Conservation (phyloP, 108 stramenopile species). For the Skeletonema costatum region DNA sequence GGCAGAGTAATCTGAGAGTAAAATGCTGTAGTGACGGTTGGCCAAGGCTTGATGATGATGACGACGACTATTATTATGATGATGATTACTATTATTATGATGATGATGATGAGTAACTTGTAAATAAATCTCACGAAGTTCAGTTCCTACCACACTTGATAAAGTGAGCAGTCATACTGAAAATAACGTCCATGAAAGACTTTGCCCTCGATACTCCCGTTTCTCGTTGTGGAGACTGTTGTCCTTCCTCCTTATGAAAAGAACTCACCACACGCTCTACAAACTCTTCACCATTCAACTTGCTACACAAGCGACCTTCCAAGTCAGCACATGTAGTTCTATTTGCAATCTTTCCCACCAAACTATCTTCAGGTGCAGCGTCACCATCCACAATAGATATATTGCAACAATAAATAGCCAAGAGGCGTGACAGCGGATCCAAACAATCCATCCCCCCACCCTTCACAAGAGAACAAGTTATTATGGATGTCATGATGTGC, state of each 20-base stretch:
- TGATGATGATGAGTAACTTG: no score
- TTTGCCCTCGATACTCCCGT: neutral
- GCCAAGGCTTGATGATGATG: conserved; percentile 7
- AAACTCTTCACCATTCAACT: conserved; percentile 9
- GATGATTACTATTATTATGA: no score
- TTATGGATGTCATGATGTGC: conserved; percentile 19
- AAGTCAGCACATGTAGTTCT: conserved; percentile 1
- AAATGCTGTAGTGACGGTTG: conserved; percentile 39
- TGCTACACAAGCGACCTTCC: neutral
- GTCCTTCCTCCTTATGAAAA: neutral
- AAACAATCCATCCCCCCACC: conserved; percentile 14
- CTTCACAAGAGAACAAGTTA: conserved; percentile 4
- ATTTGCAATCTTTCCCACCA: neutral
- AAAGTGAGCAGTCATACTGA: conserved; percentile 14
- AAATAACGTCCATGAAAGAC: conserved; percentile 15
- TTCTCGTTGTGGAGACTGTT: neutral
- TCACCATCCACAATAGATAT: neutral
- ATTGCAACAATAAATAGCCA: conserved; percentile 26
- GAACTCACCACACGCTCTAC: neutral
- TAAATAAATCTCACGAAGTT: neutral
- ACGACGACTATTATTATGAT: no score
- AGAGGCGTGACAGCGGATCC: conserved; percentile 24
- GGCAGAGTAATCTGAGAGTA: conserved; percentile 28
- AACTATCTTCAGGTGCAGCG: neutral
- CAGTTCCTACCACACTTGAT: conserved; percentile 1